Base-by-base conservation (phyloP, 2,329 filamentous ascomycete species). In the Trichophyton rubrum region DNA sequence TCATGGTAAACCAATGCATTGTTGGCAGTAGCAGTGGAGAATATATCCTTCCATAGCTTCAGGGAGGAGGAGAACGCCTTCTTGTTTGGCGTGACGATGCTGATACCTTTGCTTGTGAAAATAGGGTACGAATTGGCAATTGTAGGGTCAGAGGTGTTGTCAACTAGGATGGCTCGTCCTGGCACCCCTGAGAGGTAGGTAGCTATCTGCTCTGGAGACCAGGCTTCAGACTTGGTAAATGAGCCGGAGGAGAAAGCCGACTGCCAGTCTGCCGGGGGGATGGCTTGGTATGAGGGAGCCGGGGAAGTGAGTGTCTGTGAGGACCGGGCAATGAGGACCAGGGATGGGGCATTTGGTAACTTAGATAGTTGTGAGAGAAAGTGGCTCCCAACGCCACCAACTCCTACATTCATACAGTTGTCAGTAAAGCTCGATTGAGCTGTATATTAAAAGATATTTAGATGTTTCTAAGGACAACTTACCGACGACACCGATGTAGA, bases 41-140 rank as follows among this genome's bases (percentile, higher is more conserved):
- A 95, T 70, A 99, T 96, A 64, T 88, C 84, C 69, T 89, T 82
- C 91, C 92, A 99, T 60, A 96, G 79, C 67, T 84, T 79, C 68
- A 89, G 85, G 53, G 83, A 85, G 61, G 88, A 85, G 0, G 90
- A 95, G 76, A 99, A 99, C 13, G 88, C 92, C 77, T 99, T 99
- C 80, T 99, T 99, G 81, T 97, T 99, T 49, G 93, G 91, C 0
- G 93, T 99, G 30, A 97, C 89, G 68, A 99, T 85, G 74, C 85
- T 92, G 73, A 99, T 86, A 11, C 91, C 92, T 64, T 85, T 83
- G 68, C 83, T 81, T 63, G 99, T 79, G 74, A 95, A 89, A 55
- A 82, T 74, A 0, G 93, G 91, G 74, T 99, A 99, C 33, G 83
- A 77, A 63, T 88, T 83, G 56, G 92, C 93, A 33, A 99, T 81